phyloP scores from a whole-genome alignment of 305 asterid species.

The Plantago lanceolata region DNA sequence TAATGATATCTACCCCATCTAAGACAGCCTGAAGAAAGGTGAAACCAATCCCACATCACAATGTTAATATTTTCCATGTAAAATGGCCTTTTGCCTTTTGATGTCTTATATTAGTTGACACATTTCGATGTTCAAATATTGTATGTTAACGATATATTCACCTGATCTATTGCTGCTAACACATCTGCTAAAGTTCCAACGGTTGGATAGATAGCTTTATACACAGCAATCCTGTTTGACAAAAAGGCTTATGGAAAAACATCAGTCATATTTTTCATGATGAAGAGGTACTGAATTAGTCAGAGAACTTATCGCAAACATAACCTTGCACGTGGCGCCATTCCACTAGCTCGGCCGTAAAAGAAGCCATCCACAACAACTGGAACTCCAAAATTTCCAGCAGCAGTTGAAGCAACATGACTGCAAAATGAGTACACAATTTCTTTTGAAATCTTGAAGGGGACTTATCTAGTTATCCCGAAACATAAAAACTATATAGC shows the following conservation, averaged over 20 bases:
- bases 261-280: neutral
- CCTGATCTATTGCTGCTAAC: conserved; percentile 90
- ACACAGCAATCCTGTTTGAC: conserved; percentile 66
- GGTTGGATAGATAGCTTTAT: conserved; percentile 85
- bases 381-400: conserved; percentile 83
- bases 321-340: conserved; percentile 95
- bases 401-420: conserved; percentile 92
- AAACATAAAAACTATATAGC: too few species aligned
- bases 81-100: neutral
- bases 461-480: too few species aligned
- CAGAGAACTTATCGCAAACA: neutral
- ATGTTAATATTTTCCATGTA: neutral
- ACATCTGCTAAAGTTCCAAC: conserved; percentile 80
- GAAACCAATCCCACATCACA: conserved; percentile 4
- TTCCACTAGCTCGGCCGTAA: conserved; percentile 86
- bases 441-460: neutral
- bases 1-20: conserved; percentile 79
- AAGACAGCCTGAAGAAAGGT: conserved; percentile 54
- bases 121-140: neutral
- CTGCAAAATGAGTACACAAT: conserved; percentile 33
- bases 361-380: conserved; percentile 78
- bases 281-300: neutral
- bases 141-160: conserved; percentile 26
- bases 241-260: neutral
- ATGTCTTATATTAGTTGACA: too few species aligned